Conservation (phyloP, 306 rosid species). For the Sesbania bispinosa region DNA sequence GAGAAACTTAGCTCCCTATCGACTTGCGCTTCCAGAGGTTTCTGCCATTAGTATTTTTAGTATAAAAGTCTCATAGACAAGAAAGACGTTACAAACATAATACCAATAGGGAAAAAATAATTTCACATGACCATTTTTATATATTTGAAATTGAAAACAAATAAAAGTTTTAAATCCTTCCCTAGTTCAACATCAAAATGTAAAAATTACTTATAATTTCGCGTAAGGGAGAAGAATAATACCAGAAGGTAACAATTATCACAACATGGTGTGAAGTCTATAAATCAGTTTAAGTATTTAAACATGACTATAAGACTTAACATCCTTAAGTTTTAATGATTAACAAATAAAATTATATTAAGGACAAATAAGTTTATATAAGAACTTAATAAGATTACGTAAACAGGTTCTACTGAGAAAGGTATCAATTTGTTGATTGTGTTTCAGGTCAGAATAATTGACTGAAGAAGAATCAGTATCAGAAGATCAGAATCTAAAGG, state of each 20-base stretch:
- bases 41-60: conserved; percentile 3
- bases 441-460: no score
- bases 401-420: no score
- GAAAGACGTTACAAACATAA: background rate
- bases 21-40: conserved; percentile 27
- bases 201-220: background rate
- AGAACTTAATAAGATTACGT: no score
- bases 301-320: no score
- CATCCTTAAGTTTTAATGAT: no score
- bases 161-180: background rate
- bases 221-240: conserved; percentile 26
- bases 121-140: background rate
- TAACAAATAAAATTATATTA: no score
- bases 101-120: background rate
- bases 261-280: conserved; percentile 92
- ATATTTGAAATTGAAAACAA: background rate
- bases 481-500: no score
- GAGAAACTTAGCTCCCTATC: conserved; percentile 27
- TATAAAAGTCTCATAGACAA: background rate
- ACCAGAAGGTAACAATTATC: conserved; percentile 75
- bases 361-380: no score
- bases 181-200: background rate
- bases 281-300: no score
- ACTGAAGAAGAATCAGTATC: no score
- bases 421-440: no score